A percentile compares a stretch with the other conserved stretches of the same genome.
These are phyloP conservation scores for Rhodotorula sp. DNA, from an alignment of 1,284 basidiomycete genomes.

Conservation along the genomic window DNA sequence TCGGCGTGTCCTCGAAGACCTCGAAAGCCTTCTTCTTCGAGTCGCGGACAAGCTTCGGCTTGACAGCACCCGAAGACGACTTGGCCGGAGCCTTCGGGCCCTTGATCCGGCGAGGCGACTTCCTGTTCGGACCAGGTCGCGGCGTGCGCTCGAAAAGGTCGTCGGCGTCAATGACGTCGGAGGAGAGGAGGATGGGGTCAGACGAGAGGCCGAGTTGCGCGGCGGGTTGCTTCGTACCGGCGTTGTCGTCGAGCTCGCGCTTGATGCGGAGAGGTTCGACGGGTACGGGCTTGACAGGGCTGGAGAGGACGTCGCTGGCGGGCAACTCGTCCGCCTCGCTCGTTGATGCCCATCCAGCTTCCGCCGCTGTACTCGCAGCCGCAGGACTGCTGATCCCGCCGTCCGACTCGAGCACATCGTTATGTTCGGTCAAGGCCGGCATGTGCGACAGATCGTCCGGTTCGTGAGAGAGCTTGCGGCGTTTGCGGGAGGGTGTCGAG, in stretches of 20 bases:
- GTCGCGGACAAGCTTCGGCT: background rate
- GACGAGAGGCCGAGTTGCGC: conserved; percentile 23
- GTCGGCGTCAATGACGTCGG: conserved; percentile 3
- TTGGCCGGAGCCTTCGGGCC: background rate
- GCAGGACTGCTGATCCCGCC: conserved; percentile 23
- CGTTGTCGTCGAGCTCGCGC: background rate
- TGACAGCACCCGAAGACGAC: background rate
- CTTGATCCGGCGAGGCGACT: background rate
- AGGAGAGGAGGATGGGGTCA: conserved; percentile 31
- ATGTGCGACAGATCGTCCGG: background rate
- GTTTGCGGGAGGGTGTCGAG: conserved; percentile 14
- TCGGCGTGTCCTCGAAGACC: background rate
- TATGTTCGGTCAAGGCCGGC: background rate
- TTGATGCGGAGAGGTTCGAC: background rate
- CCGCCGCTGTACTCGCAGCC: background rate
- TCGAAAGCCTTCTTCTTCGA: background rate
- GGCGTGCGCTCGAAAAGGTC: background rate
- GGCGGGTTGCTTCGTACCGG: background rate
- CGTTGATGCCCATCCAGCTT: conserved; percentile 9
- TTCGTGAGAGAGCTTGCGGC: background rate
- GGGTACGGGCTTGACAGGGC: background rate
- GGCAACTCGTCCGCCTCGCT: background rate
- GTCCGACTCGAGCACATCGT: background rate
- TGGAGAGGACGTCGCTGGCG: conserved; percentile 1
- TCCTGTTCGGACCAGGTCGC: background rate